Conservation (phyloP, 352 stramenopile genomes). For the Phytophthora niederhauseri region DNA sequence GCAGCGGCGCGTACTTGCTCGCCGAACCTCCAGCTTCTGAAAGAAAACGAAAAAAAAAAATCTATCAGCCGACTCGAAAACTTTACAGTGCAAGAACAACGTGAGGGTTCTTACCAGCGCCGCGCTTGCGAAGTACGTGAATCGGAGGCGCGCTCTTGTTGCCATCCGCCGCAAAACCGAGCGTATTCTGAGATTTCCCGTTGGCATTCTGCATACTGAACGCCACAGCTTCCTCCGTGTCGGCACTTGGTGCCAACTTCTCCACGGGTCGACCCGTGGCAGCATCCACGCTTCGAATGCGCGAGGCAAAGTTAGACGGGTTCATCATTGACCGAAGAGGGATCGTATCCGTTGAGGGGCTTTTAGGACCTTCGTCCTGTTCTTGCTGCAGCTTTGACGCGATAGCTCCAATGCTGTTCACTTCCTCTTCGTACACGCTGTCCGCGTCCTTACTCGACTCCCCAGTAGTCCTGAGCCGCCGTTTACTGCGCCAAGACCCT, state of each 20-base stretch:
- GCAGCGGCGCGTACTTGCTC: slow-evolving; percentile 12
- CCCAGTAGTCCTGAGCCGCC: slow-evolving; percentile 7
- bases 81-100: neutral
- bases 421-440: neutral
- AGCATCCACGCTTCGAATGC: slow-evolving; percentile 23
- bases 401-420: neutral
- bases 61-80: too few relatives aligned
- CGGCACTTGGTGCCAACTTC: slow-evolving; percentile 9
- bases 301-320: slow-evolving; percentile 15
- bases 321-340: neutral
- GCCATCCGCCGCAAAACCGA: slow-evolving; percentile 5
- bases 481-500: slow-evolving; percentile 19
- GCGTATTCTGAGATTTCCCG: slow-evolving; percentile 2
- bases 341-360: slow-evolving; percentile 2
- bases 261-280: slow-evolving; percentile 10
- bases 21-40: slow-evolving; percentile 5
- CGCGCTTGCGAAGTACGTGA: slow-evolving; percentile 24
- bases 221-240: slow-evolving; percentile 11
- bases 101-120: slow-evolving; percentile 9
- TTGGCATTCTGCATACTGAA: slow-evolving; percentile 28
- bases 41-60: slow-evolving; percentile 3
- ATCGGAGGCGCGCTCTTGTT: slow-evolving; percentile 16
- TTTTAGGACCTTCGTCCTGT: neutral
- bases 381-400: slow-evolving; percentile 6
- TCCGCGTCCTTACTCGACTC: neutral